Evolutionary conservation across 805 yeast genomes (phyloP), one percentile per base, ranked within the genome.

Genomic region (Lipomyces sp.): DNA sequence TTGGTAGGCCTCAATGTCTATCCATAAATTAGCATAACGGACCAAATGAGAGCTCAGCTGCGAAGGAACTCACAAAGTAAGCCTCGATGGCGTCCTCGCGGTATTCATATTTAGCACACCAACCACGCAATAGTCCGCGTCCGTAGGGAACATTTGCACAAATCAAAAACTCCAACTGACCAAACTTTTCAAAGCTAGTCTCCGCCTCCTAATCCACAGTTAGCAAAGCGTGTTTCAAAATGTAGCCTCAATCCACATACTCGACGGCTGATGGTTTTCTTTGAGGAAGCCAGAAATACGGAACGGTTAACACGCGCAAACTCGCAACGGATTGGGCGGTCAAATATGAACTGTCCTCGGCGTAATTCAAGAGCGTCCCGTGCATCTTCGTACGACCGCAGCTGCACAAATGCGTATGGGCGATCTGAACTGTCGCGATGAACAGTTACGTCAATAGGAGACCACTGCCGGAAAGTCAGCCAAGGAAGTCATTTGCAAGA

Each of bases 281-380:
- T 38, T 6, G 44, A 35, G 7, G 65, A 54, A 11, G 81, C 68
- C 39, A 88, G 66, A 64, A 79, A 85, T 37, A 91, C 71, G 13
- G 97, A 90, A 57, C 97, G 75, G 68, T 90, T 91, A 40, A 90
- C 96, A 62, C 85, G 82, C 0, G 98, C 98, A 18, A 82, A 82
- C 68, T 91, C 97, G 69, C 95, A 86, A 49, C 97, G 77, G 39
- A 91, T 79, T 2, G 80, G 59, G 26, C 59, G 56, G 33, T 55
- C 57, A 32, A 47, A 47, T n/a, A 55, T 31, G 4, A 53, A n/a
- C 21, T 29, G 34, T 1, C 59, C 59, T 11, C 57, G 47, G 24
- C 57, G 49, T 11, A 41, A 45, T 22, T 41, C 46, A 11, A 53
- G 39, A n/a, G 59, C 59, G 11, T 55, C 59, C n/a, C 59, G 50